Base-by-base conservation (phyloP, 78 protist species). In the Emiliania huxleyi region DNA sequence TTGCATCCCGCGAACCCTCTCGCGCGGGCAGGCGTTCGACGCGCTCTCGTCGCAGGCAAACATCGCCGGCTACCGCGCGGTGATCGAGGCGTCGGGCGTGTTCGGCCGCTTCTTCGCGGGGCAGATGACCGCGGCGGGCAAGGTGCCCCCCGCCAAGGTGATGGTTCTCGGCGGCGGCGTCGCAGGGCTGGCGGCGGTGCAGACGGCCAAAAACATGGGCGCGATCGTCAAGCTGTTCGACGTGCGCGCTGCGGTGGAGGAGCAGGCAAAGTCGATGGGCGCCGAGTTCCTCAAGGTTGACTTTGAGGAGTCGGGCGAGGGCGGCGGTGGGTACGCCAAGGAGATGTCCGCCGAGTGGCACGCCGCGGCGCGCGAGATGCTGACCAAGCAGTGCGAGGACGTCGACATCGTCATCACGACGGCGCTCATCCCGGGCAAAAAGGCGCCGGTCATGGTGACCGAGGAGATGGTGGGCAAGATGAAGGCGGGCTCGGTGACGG, bases 191-290 rank as follows among this genome's bases (percentile, higher is more conserved):
- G 91, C 99, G 0, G 99, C 99, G 2, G 95, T 98, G 33, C 90
- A 77, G 56, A 75, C 96, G 26, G 95, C 95, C 42, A 91, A 94
- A 93, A 96, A 84, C 45, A 44, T 99, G 91, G 99, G 99, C 38
- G 99, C 99, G 35, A 91, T 99, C 33, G 99, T 99, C 2, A 94
- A 97, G 40, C 96, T 96, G 1, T 99, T 99, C 93, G 99, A 99
- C 91, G 96, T 97, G 44, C 98, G 99, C 44, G 92, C 98, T 3
- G 98, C 97, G 8, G 99, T 96, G 3, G 94, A 92, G 87, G 99
- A 99, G 48, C 99, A 99, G 94, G 98, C 97, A 15, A 95, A 95
- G 90, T 96, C 98, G 37, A 79, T 99, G 95, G 99, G 99, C 43
- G 99, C 96, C 46, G 98, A 98, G 81, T 99, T 99, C 95, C 93